A percentile compares a stretch with the other conserved stretches of the same genome.
Conservation (phyloP, 306 rosid species). For the Malus asiatica region DNA sequence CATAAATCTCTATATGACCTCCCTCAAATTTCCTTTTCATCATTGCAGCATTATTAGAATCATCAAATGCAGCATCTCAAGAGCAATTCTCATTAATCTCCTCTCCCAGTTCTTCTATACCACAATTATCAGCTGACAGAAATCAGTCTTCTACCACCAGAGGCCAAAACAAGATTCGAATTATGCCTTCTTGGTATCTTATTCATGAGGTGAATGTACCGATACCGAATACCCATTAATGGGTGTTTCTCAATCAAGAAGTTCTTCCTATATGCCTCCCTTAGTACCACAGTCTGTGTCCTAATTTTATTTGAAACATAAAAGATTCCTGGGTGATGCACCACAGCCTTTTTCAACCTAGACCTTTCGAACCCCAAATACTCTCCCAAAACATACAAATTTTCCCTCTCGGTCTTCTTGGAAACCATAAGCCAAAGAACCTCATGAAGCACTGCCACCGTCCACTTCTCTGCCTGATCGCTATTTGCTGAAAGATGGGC, state of each 20-base stretch:
- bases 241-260: conserved; percentile 63
- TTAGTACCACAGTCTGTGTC: conserved; percentile 70
- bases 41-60: background rate
- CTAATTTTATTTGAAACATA: conserved; percentile 69
- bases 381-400: conserved; percentile 46
- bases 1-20: background rate
- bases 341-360: conserved; percentile 66
- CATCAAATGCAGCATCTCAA: background rate
- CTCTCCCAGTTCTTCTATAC: background rate
- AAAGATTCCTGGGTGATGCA: conserved; percentile 78
- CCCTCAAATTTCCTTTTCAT: background rate
- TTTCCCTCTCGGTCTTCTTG: conserved; percentile 64
- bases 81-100: background rate
- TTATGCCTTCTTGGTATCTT: conserved; percentile 23
- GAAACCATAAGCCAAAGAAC: conserved; percentile 66
- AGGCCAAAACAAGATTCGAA: conserved; percentile 11
- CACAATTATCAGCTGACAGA: background rate
- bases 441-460: conserved; percentile 73
- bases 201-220: conserved; percentile 62
- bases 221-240: conserved; percentile 57
- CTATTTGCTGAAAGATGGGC: conserved; percentile 53
- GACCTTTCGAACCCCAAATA: conserved; percentile 59
- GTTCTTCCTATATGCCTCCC: conserved; percentile 74
- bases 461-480: conserved; percentile 84
- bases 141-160: background rate